Evolutionary conservation across 768 basidiomycete species (phyloP), one percentile per base, ranked within the genome.

Genomic region (Pulveroboletus sp.): DNA sequence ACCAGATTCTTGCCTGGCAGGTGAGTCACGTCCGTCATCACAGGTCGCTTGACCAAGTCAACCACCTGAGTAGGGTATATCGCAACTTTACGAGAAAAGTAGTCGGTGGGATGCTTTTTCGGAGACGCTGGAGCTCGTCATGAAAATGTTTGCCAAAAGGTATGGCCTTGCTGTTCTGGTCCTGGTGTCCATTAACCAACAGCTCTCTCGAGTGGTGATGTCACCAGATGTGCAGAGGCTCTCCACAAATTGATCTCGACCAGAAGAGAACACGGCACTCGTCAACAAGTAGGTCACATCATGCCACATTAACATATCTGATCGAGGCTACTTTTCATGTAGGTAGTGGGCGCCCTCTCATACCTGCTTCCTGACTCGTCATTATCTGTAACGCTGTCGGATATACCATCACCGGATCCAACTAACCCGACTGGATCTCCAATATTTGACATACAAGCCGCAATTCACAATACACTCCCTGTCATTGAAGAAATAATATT

Each of bases 1-100:
- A 78, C 3, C 86, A 89, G 59, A 69, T 77, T 2, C 74, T 94
- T 15, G 94, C 93, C 14, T 86, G 87, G 84, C 93, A 94, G 83
- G 92, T 85, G 51, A 30, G 74, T 62, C 17, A 11, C 10, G 6
- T 53, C 26, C 7, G 17, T 35, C 9, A 30, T 50, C 13, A 47
- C 44, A 50, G 54, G 52, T 15, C 61, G 21, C 33, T 36, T 54
- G 47, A 18, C 37, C 35, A 11, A 43, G 58, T 43, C 38, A 35
- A 49, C 30, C 33, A 36, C 18, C 39, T 35, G 18, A 52, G 24
- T 56, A 93, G 89, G 92, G 91, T 9, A 69, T 91, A 11, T 73
- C 76, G 9, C 82, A 79, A 62, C 77, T 86, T 42, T 89, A 91
- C 57, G 90, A 92, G 62, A 77, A 76, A 43, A 71, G 68, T 8